Evolutionary conservation across 2,329 filamentous ascomycete genomes (phyloP).

Genomic region (Pestalotiopsis sp.): DNA sequence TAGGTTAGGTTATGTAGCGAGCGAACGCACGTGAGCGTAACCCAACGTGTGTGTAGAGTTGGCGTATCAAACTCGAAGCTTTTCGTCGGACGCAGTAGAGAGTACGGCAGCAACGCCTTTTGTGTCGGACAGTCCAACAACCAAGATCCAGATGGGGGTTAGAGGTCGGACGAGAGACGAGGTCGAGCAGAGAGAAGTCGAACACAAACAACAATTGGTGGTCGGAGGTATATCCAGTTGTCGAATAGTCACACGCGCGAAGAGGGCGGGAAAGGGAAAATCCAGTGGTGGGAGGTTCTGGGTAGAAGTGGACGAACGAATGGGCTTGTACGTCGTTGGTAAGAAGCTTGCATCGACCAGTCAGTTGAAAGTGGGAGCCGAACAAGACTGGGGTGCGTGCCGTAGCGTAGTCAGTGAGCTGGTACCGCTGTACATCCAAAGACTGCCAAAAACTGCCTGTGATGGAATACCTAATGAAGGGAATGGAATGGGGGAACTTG

Average conservation of each 20-base stretch:
- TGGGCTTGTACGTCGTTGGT: background rate
- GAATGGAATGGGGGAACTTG: background rate
- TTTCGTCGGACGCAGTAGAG: background rate
- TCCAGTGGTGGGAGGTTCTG: slow-evolving; percentile 11
- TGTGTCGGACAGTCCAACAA: background rate
- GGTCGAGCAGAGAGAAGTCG: slow-evolving; percentile 9
- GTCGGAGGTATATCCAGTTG: background rate
- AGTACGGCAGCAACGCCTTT: background rate
- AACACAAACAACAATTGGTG: background rate
- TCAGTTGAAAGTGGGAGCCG: background rate
- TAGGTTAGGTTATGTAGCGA: background rate
- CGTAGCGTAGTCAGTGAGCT: background rate
- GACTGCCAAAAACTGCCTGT: background rate
- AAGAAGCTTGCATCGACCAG: background rate
- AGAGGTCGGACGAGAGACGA: background rate
- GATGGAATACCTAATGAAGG: background rate
- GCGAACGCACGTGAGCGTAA: background rate
- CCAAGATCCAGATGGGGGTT: background rate
- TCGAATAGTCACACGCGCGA: slow-evolving; percentile 1
- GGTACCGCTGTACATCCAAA: background rate
- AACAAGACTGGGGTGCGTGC: background rate
- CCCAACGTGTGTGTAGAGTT: background rate
- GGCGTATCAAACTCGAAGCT: slow-evolving; percentile 2
- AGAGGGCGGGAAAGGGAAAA: slow-evolving; percentile 13
- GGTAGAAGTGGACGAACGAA: slow-evolving; percentile 9